A percentile compares a stretch with the other conserved stretches of the same genome.
Conservation (phyloP, 2,329 filamentous ascomycete genomes). For the Paracamarosporium sp. region DNA sequence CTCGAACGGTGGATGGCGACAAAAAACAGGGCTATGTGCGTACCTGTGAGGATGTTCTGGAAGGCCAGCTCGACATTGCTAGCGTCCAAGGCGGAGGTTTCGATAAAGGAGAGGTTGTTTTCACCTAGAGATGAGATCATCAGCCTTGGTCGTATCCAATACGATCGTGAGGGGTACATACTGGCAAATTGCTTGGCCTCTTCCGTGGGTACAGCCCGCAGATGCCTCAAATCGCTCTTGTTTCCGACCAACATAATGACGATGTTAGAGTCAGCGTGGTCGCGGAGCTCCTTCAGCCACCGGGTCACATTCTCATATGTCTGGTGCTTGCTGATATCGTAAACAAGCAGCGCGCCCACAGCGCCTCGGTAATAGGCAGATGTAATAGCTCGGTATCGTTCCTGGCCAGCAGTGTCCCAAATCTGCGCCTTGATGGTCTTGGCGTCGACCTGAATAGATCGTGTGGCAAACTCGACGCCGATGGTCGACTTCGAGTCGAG, state of each 20-base stretch:
- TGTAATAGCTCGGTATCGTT: slow-evolving; percentile 98
- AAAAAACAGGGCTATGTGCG: no score
- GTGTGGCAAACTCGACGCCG: slow-evolving; percentile 98
- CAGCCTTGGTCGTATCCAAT: slow-evolving; percentile 9
- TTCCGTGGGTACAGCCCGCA: slow-evolving; percentile 95
- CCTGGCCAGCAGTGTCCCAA: slow-evolving; percentile 99
- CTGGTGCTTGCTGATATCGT: slow-evolving; percentile 99
- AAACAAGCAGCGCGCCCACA: slow-evolving; percentile 95
- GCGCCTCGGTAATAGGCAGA: slow-evolving; percentile 99
- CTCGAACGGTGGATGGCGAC: no score
- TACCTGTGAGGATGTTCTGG: slow-evolving; percentile 99
- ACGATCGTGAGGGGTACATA: slow-evolving; percentile 54
- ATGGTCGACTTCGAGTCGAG: slow-evolving; percentile 99
- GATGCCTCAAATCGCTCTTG: slow-evolving; percentile 99
- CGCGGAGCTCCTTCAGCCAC: slow-evolving; percentile 98
- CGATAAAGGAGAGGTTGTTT: slow-evolving; percentile 98
- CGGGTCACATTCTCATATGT: slow-evolving; percentile 99
- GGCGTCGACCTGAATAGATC: slow-evolving; percentile 97
- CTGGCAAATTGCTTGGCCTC: slow-evolving; percentile 98
- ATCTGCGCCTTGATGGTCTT: slow-evolving; percentile 99
- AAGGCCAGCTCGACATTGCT: slow-evolving; percentile 99
- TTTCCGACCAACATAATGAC: slow-evolving; percentile 99
- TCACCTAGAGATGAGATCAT: slow-evolving; percentile 67
- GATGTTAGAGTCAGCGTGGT: slow-evolving; percentile 98
- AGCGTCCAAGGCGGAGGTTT: slow-evolving; percentile 97